Base-by-base conservation (phyloP, 2,329 filamentous ascomycete genomes). In the Penicillium sp. region DNA sequence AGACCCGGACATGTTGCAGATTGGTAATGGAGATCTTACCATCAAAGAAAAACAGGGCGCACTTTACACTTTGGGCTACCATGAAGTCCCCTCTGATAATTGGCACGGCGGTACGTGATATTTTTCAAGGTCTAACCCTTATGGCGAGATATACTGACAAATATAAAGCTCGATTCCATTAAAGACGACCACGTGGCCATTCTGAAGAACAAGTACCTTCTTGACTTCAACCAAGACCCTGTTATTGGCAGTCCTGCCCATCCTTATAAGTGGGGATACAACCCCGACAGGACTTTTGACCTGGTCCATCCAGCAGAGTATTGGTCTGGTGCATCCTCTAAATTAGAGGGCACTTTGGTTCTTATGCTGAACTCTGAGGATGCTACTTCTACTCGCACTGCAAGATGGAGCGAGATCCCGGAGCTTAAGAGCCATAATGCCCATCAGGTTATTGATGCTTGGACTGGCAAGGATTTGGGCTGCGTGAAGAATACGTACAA, bases 61-160 rank as follows among this genome's bases (percentile, higher is more conserved):
- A 84, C 62, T 83, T 83, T 62, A 78, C 78, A 4, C 66, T 83
- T 5, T 84, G 82, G 82, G 79, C 78, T 0, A 74, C 75, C 1
- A 76, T 83, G 71, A 83, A 82, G 65, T 76, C 74, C 6, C 81
- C 81, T 0, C 63, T 84, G 21, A 74, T 84, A 27, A 81, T 84
- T 48, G 80, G 81, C 13, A 73, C 72, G 15, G 57, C 67, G 5
- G 72, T 75, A 68, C n/a, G 57, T 60, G 19, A 23, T 29, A 12
- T 19, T 9, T n/a, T 40, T 9, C 10, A 15, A 52, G 25, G n/a
- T 38, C 23, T 0, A 10, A 21, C 19, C 1, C 31, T 19, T 25
- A 38, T 38, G 10, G n/a, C n/a, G 31, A 38, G 1, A 19, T 21
- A n/a, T 48, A 56, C 54, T 63, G 48, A 62, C 21, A 29, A 10